phyloP scores from a whole-genome alignment of 164 flowering plant species.

The Euptelea pleiosperma region DNA sequence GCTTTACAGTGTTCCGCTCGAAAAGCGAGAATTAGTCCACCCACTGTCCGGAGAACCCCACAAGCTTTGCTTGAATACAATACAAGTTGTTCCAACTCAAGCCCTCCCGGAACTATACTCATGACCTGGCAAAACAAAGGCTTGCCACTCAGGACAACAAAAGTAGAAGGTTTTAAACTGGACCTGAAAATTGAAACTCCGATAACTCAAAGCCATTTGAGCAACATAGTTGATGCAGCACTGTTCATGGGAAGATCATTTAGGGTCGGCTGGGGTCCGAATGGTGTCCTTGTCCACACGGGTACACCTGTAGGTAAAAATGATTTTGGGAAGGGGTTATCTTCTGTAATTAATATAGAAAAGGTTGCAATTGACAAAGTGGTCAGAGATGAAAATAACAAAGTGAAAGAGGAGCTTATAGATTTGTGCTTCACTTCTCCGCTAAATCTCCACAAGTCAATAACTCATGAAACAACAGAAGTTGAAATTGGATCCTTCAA shows the following conservation, averaged over 20 bases:
- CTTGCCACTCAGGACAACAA: constrained; percentile 39
- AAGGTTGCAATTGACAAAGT: constrained; percentile 80
- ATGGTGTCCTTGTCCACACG: constrained; percentile 76
- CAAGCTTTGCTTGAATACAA: constrained; percentile 72
- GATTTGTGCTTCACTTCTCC: constrained; percentile 69
- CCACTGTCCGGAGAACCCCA: constrained; percentile 61
- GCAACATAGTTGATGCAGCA: constrained; percentile 83
- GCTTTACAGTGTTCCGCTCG: constrained; percentile 37
- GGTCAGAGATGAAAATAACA: constrained; percentile 71
- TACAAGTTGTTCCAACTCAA: constrained; percentile 37
- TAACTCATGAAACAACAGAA: constrained; percentile 49
- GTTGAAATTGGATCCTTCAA: constrained; percentile 53
- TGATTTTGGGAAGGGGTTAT: constrained; percentile 36
- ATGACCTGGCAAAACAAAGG: constrained; percentile 68
- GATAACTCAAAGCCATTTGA: constrained; percentile 51
- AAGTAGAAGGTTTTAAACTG: constrained; percentile 68
- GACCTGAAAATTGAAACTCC: constrained; percentile 69
- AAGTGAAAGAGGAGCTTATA: constrained; percentile 64
- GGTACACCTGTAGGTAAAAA: constrained; percentile 53
- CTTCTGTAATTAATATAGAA: constrained; percentile 79
- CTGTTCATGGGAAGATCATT: constrained; percentile 97
- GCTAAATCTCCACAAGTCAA: constrained; percentile 60
- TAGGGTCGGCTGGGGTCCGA: constrained; percentile 98
- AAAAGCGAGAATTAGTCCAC: constrained; percentile 40
- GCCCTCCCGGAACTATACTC: constrained; percentile 55